Evolutionary conservation across 2,329 filamentous ascomycete genomes (phyloP), one percentile per base, ranked within the genome.

Genomic region (Alternaria longipes): DNA sequence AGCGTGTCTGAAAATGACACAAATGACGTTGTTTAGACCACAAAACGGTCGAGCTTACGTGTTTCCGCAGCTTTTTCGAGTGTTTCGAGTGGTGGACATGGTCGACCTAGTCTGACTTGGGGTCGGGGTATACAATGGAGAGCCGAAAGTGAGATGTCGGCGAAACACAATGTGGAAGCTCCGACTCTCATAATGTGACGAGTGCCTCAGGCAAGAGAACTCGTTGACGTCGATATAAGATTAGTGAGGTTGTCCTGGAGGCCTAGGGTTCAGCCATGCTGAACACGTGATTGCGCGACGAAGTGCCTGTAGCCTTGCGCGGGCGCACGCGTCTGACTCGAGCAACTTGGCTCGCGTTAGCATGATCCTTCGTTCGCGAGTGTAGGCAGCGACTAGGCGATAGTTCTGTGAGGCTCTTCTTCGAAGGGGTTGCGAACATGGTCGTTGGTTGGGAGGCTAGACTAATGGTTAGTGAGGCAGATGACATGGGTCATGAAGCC

Each of bases 111-210:
- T 45, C 60, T 38, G 28, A n/a, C 28, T 53, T 63, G 50, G 45
- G 60, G 18, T 59, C 64, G 66, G 67, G 49, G 47, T 62, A 40
- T 30, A 59, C 24, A 57, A 63, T 64, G 74, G 74, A 76, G 74
- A 77, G 74, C 74, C 74, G 72, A 60, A 45, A 53, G 53, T 54
- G 34, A 60, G 45, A 68, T 63, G 63, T 74, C 74, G 74, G 73
- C 62, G 63, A 65, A 69, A 71, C 60, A 53, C 11, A 26, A 47
- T 30, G n/a, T n/a, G 45, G 26, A 66, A 70, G 47, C 61, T 32
- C 72, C 70, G 72, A 71, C 56, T 38, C 58, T 20, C 18, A 38
- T 55, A 16, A 38, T 20, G 32, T 22, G 11, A 38, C 34, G 36
- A 26, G 11, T 46, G 55, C 41, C 46, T 44, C 34, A 55, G 58